Evolutionary conservation across 1,284 basidiomycete genomes (phyloP).

Genomic region (Malassezia cuniculi): DNA sequence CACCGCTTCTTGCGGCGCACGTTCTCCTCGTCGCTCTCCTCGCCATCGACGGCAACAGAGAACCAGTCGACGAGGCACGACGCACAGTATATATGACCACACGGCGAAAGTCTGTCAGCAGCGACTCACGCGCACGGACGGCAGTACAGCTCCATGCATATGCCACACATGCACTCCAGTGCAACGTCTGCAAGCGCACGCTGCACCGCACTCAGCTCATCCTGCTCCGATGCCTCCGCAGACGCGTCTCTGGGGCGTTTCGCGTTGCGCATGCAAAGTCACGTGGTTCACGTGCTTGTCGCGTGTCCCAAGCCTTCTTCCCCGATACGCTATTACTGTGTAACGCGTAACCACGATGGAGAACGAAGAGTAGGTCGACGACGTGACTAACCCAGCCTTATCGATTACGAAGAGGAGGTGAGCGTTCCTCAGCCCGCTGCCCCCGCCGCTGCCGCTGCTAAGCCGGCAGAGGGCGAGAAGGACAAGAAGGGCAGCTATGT

Average conservation of each 20-base stretch:
- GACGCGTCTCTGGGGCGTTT: too few relatives aligned
- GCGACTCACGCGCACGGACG: slow-evolving; percentile 11
- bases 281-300: background rate
- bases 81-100: slow-evolving; percentile 39
- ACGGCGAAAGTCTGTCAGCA: slow-evolving; percentile 23
- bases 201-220: background rate
- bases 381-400: slow-evolving; percentile 27
- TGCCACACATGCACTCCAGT: slow-evolving; percentile 5
- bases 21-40: slow-evolving; percentile 11
- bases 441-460: slow-evolving; percentile 20
- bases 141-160: slow-evolving; percentile 12
- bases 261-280: background rate
- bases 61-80: slow-evolving; percentile 37
- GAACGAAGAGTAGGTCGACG: slow-evolving; percentile 43
- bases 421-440: slow-evolving; percentile 25
- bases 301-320: background rate
- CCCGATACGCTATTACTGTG: background rate
- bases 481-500: slow-evolving; percentile 45
- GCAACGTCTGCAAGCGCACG: background rate
- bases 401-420: slow-evolving; percentile 46
- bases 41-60: slow-evolving; percentile 20
- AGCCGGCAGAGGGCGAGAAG: slow-evolving; percentile 29
- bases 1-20: slow-evolving; percentile 34
- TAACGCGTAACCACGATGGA: slow-evolving; percentile 26
- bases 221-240: too few relatives aligned